Evolutionary conservation across 202 grass and related monocot genomes (phyloP).

Genomic region (Carex sylvatica): DNA sequence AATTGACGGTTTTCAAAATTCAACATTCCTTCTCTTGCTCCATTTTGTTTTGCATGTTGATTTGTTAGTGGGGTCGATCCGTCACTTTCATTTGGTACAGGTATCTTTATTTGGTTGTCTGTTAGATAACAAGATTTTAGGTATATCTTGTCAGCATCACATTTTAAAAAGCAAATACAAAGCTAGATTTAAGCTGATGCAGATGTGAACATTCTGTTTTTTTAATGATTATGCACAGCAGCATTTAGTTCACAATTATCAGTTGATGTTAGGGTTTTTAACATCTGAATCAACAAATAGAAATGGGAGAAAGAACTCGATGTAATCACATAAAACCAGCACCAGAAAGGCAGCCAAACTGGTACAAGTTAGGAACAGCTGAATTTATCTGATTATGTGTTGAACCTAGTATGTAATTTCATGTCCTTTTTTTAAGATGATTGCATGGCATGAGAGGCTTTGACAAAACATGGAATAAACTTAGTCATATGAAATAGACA

Average conservation of each 20-base stretch:
- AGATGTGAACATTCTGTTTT: not conserved
- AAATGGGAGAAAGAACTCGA: not conserved
- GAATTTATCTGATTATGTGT: not conserved
- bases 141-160: not conserved
- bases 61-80: not conserved
- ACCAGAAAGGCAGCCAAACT: not conserved
- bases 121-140: not conserved
- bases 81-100: not conserved
- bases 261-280: not conserved
- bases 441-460: too few relatives aligned
- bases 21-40: not conserved
- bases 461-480: not conserved
- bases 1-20: conserved; percentile 26
- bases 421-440: too few relatives aligned
- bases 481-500: not conserved
- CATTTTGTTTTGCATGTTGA: not conserved
- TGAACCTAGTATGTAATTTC: too few relatives aligned
- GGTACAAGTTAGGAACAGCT: not conserved
- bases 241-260: not conserved
- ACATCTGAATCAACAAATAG: not conserved
- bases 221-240: not conserved
- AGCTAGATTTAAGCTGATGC: not conserved
- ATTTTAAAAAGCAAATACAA: not conserved
- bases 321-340: not conserved
- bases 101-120: not conserved